These are phyloP conservation scores for Heterobasidion irregulare DNA, from an alignment of 1,284 basidiomycete genomes.

Conservation along the genomic window DNA sequence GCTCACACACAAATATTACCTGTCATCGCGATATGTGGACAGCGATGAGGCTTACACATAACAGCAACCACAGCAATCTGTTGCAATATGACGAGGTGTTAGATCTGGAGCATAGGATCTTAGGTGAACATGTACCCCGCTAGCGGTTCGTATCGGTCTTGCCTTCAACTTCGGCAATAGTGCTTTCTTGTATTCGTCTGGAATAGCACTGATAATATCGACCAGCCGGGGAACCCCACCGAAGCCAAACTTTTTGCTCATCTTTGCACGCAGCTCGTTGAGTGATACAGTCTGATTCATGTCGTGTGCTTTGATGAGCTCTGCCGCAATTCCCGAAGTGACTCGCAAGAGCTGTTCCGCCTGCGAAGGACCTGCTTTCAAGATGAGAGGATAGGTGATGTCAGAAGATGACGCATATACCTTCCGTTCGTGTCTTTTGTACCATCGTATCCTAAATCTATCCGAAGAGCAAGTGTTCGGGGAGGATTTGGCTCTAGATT, in stretches of 20 bases:
- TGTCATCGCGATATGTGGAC: constrained; percentile 99
- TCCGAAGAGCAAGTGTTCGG: too few species aligned
- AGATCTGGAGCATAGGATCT: constrained; percentile 3
- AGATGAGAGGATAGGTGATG: background rate
- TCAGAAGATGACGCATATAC: constrained; percentile 15
- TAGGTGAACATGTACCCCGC: constrained; percentile 59
- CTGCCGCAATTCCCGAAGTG: constrained; percentile 91
- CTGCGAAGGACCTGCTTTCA: constrained; percentile 65
- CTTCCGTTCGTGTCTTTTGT: constrained; percentile 38
- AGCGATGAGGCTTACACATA: constrained; percentile 99
- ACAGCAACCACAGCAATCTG: constrained; percentile 98
- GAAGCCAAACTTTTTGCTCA: constrained; percentile 87
- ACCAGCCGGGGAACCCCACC: constrained; percentile 89
- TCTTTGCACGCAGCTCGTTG: constrained; percentile 79
- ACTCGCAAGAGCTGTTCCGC: constrained; percentile 88
- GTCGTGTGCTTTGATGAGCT: constrained; percentile 88
- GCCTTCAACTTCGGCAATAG: constrained; percentile 89
- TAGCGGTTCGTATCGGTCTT: constrained; percentile 95
- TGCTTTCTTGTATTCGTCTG: constrained; percentile 92
- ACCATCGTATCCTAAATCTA: constrained; percentile 26
- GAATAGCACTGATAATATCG: constrained; percentile 97
- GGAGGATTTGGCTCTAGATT: background rate
- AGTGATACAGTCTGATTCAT: constrained; percentile 72
- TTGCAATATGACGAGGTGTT: background rate
- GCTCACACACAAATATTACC: constrained; percentile 98